Evolutionary conservation across 768 basidiomycete species (phyloP).

Genomic region (Sarcodon sp.): DNA sequence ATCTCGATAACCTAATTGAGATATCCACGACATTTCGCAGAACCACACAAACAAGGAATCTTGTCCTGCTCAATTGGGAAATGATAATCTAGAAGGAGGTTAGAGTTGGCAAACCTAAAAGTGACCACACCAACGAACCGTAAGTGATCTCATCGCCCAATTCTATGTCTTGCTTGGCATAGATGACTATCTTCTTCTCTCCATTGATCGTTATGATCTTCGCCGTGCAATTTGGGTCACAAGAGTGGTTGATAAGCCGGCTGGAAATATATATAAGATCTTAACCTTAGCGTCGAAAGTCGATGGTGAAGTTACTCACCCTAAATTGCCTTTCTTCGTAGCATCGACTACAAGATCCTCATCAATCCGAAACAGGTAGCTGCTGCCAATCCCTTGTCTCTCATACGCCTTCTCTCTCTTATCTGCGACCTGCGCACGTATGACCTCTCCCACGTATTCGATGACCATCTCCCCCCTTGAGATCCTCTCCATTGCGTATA

Average conservation of each 20-base stretch:
- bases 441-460: conserved; percentile 97
- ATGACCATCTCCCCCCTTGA: conserved; percentile 96
- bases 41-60: conserved; percentile 87
- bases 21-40: conserved; percentile 85
- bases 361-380: conserved; percentile 96
- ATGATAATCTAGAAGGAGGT: conserved; percentile 67
- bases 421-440: conserved; percentile 90
- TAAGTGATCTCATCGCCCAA: conserved; percentile 98
- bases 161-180: conserved; percentile 92
- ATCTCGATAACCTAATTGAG: conserved; percentile 59
- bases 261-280: conserved; percentile 23
- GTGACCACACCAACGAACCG: conserved; percentile 27
- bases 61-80: conserved; percentile 99
- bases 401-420: conserved; percentile 96
- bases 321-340: conserved; percentile 97
- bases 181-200: conserved; percentile 98
- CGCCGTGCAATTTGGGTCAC: conserved; percentile 87
- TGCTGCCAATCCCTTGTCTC: conserved; percentile 93
- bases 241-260: conserved; percentile 97
- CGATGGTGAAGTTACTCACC: conserved; percentile 39
- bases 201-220: conserved; percentile 87
- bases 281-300: not conserved
- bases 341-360: conserved; percentile 98
- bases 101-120: not conserved
- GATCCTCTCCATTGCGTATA: conserved; percentile 97